These are phyloP conservation scores for Amanita exitialis DNA, from an alignment of 768 basidiomycete species.

Conservation along the genomic window DNA sequence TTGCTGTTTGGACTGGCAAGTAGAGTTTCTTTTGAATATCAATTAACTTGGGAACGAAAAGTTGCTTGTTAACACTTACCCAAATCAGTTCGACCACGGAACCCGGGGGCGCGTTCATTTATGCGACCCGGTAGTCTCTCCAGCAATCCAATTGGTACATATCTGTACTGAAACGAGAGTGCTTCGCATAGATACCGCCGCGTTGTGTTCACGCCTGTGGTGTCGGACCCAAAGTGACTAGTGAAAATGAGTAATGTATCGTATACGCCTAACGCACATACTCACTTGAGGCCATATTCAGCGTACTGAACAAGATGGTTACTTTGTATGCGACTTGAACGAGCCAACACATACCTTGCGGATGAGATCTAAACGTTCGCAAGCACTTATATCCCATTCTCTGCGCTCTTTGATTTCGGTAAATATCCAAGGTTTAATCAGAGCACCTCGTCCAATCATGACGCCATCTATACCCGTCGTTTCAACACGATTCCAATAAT, in stretches of 20 bases:
- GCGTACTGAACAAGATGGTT: conserved; percentile 48
- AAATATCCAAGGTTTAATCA: conserved; percentile 96
- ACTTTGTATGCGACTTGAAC: neutral
- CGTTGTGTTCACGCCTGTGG: conserved; percentile 82
- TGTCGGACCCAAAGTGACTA: conserved; percentile 82
- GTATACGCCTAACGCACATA: conserved; percentile 21
- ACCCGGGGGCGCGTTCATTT: conserved; percentile 88
- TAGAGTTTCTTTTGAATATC: conserved; percentile 53
- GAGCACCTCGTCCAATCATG: conserved; percentile 90
- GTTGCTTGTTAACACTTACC: conserved; percentile 35
- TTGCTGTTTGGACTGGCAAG: conserved; percentile 68
- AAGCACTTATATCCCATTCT: conserved; percentile 89
- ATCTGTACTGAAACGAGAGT: conserved; percentile 93
- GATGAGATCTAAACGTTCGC: conserved; percentile 74
- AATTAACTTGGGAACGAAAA: neutral
- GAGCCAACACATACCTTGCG: conserved; percentile 43
- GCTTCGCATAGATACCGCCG: conserved; percentile 93
- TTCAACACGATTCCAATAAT: conserved; percentile 72
- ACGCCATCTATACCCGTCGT: conserved; percentile 85
- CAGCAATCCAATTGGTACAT: conserved; percentile 87
- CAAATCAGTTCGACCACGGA: conserved; percentile 79
- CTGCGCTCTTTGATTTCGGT: conserved; percentile 88
- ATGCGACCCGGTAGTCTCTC: conserved; percentile 72
- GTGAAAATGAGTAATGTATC: neutral
- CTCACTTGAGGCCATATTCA: conserved; percentile 68